These are phyloP conservation scores for Symbiodinium pilosum DNA, from an alignment of 73 alveolate genomes.

Conservation along the genomic window DNA sequence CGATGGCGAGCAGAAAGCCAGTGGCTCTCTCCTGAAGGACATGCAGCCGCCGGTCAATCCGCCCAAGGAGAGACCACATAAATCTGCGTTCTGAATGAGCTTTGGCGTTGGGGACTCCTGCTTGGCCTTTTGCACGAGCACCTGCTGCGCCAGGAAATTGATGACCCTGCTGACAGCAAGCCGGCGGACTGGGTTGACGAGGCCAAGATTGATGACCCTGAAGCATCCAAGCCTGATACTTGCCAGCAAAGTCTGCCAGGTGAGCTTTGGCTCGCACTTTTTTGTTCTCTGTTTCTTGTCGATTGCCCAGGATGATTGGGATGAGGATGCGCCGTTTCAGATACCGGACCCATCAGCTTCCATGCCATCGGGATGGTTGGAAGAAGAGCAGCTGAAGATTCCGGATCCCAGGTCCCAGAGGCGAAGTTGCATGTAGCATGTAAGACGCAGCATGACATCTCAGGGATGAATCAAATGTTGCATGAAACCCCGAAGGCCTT, in stretches of 20 bases:
- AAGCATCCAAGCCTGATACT: conserved; percentile 40
- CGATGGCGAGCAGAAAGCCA: conserved; percentile 31
- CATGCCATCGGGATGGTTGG: conserved; percentile 93
- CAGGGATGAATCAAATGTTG: too few relatives aligned
- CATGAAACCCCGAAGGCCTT: conserved; percentile 13
- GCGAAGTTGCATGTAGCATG: neutral
- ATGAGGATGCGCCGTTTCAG: conserved; percentile 63
- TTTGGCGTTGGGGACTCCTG: too few relatives aligned
- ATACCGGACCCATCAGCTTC: conserved; percentile 52
- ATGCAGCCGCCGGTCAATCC: conserved; percentile 86
- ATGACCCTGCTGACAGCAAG: conserved; percentile 73
- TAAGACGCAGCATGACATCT: too few relatives aligned
- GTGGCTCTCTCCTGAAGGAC: conserved; percentile 65
- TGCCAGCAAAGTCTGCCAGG: neutral
- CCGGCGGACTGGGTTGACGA: conserved; percentile 85
- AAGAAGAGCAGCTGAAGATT: conserved; percentile 56
- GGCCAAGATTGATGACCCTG: conserved; percentile 81
- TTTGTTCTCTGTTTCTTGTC: too few relatives aligned
- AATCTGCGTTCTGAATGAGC: too few relatives aligned
- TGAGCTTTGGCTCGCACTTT: too few relatives aligned
- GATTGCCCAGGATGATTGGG: conserved; percentile 86
- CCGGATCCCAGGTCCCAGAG: conserved; percentile 78
- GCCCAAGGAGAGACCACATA: conserved; percentile 57
- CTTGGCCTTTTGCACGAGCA: too few relatives aligned
- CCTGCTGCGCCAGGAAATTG: conserved; percentile 30